Conservation (phyloP, 176 grass and related monocot species). For the Musa beccarii region DNA sequence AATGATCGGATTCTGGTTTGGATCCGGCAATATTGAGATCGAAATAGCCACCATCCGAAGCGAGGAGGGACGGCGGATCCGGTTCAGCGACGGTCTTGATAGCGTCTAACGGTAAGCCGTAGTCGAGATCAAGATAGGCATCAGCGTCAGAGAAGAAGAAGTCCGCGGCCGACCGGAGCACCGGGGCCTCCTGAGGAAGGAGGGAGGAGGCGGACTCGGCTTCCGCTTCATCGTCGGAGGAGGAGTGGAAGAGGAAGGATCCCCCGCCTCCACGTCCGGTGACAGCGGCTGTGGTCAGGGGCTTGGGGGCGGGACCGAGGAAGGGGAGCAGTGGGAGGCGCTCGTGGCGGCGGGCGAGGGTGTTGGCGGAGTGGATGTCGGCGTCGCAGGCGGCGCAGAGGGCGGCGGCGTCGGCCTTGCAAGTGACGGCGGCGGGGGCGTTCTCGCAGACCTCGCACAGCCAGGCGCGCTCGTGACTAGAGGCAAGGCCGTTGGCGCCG, state of each 20-base stretch:
- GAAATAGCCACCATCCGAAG: slow-evolving; percentile 2
- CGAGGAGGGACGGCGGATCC: slow-evolving; percentile 18
- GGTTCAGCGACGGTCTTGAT: slow-evolving; percentile 30
- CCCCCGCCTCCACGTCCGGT: neutral
- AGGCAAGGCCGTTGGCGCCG: slow-evolving; percentile 8
- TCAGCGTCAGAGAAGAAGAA: slow-evolving; percentile 40
- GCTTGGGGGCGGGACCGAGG: slow-evolving; percentile 30
- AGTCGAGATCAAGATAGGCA: slow-evolving; percentile 57
- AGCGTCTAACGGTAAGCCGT: slow-evolving; percentile 32
- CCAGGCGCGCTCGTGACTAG: slow-evolving; percentile 47
- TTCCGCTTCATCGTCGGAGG: slow-evolving; percentile 26
- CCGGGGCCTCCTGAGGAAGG: slow-evolving; percentile 15
- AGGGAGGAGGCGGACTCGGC: slow-evolving; percentile 61
- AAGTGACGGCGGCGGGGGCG: slow-evolving; percentile 54
- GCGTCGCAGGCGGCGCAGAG: slow-evolving; percentile 23
- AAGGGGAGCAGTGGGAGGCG: slow-evolving; percentile 56
- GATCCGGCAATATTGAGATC: slow-evolving; percentile 39
- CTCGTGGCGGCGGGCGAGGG: slow-evolving; percentile 43
- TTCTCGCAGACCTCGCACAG: slow-evolving; percentile 91
- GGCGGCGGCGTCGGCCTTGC: slow-evolving; percentile 93
- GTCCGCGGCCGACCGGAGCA: slow-evolving; percentile 6
- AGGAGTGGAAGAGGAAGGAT: neutral
- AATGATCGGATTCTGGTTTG: slow-evolving; percentile 41
- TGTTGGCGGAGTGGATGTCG: slow-evolving; percentile 3
- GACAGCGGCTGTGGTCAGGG: neutral